phyloP scores from a whole-genome alignment of 2,329 filamentous ascomycete genomes.

The Phyllosticta paracitricarpa region DNA sequence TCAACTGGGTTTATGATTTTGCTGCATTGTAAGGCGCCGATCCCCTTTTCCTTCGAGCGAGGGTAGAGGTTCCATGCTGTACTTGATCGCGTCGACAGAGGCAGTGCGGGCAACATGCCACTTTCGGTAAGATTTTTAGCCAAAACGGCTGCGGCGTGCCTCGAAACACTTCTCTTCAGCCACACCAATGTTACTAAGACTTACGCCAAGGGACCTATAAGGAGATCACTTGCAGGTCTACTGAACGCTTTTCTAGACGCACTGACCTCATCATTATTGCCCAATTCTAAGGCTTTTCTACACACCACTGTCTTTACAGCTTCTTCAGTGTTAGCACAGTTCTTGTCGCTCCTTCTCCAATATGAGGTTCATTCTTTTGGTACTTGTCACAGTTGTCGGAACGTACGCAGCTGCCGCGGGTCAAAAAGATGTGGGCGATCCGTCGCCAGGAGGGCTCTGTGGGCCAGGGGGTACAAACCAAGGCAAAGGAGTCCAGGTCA shows the following conservation, averaged over 20 bases:
- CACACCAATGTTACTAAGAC: not conserved
- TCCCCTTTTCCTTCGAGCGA: too few species aligned
- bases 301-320: not conserved
- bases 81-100: not conserved
- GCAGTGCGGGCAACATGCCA: not conserved
- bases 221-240: not conserved
- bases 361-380: not conserved
- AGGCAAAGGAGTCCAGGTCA: not conserved
- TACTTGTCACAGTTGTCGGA: not conserved
- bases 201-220: not conserved
- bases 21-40: too few species aligned
- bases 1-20: too few species aligned
- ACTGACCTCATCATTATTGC: not conserved
- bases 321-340: not conserved
- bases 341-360: not conserved
- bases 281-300: not conserved
- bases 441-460: not conserved
- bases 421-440: not conserved
- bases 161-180: not conserved
- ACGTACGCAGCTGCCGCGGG: not conserved
- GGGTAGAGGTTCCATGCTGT: not conserved
- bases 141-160: not conserved
- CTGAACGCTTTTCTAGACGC: not conserved
- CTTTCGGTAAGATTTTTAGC: not conserved
- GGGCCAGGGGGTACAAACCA: not conserved